Conservation (phyloP, 73 alveolate species). For the Strombidium stylifer region DNA sequence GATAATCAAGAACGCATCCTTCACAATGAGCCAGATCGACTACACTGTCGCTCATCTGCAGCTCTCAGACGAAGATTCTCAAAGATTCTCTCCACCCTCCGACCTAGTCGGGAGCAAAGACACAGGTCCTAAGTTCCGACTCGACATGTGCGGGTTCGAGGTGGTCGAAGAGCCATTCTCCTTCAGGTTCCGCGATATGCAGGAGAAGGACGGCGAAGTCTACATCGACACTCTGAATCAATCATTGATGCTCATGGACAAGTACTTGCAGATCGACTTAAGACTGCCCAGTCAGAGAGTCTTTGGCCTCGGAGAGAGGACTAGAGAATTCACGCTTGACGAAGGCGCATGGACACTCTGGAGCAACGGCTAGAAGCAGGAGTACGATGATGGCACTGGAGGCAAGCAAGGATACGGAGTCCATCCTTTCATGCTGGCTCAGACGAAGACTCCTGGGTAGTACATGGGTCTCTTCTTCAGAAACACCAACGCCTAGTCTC, state of each 20-base stretch:
- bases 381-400: constrained; percentile 35
- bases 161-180: constrained; percentile 2
- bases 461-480: constrained; percentile 32
- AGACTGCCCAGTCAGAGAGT: constrained; percentile 32
- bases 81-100: constrained; percentile 18
- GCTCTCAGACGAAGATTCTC: constrained; percentile 6
- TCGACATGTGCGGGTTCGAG: constrained; percentile 31
- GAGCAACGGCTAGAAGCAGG: constrained; percentile 29
- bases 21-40: background rate
- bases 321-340: constrained; percentile 14
- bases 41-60: constrained; percentile 4
- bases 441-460: background rate
- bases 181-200: constrained; percentile 18
- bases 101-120: constrained; percentile 8
- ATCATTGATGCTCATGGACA: constrained; percentile 32
- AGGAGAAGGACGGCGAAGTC: background rate
- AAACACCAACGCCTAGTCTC: constrained; percentile 28
- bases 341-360: constrained; percentile 54
- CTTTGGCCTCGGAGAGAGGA: constrained; percentile 63
- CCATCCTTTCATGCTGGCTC: constrained; percentile 27
- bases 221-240: constrained; percentile 12
- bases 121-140: constrained; percentile 1
- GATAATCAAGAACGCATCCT: constrained; percentile 3
- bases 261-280: constrained; percentile 55
- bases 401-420: constrained; percentile 25